Base-by-base conservation (phyloP, 495 filamentous ascomycete genomes). In the Stereocaulon alpinum region DNA sequence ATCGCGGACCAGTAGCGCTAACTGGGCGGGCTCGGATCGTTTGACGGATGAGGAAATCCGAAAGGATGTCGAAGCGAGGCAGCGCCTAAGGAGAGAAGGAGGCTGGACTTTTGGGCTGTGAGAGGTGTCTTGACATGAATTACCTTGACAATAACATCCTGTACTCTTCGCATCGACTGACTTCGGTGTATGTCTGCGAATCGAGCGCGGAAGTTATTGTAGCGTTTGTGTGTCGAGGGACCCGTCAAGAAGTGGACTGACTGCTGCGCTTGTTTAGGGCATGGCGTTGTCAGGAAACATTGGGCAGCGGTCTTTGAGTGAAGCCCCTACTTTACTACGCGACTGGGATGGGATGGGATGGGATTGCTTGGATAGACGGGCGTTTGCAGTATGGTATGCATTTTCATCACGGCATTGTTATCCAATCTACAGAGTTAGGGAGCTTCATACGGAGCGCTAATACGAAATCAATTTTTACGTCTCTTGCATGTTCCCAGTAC, bases 21-120 rank as follows among this genome's bases (percentile, higher is more conserved):
- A 95, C 70, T 99, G 93, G 93, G 71, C 72, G 17, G 82, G 76
- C 63, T 84, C 87, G n/a, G 93, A 99, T 74, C 79, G 83, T 59
- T 73, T 99, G 67, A 97, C 91, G 6, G 86, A 91, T 65, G 93
- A 95, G 56, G 93, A 88, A 67, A 86, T 94, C 61, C 74, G 82
- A 44, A 84, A 79, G 62, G 92, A 99, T 74, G 69, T 84, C 56
- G 86, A 86, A 56, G 90, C 86, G 53, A 80, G 91, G 63, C 85
- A 92, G 70, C 83, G 84, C 66, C 76, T 97, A 72, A 79, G 84
- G 27, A 75, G 85, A 61, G 88, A 96, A 59, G 92, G 93, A 0
- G 88, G 86, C 0, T 98, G 93, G 93, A 85, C 77, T 42, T 91
- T 85, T 66, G 80, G 80, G 52, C 30, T 64, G 52, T 59, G 47